Conservation (phyloP, 1,139 yeast species). For the Ogataea hybrid region DNA sequence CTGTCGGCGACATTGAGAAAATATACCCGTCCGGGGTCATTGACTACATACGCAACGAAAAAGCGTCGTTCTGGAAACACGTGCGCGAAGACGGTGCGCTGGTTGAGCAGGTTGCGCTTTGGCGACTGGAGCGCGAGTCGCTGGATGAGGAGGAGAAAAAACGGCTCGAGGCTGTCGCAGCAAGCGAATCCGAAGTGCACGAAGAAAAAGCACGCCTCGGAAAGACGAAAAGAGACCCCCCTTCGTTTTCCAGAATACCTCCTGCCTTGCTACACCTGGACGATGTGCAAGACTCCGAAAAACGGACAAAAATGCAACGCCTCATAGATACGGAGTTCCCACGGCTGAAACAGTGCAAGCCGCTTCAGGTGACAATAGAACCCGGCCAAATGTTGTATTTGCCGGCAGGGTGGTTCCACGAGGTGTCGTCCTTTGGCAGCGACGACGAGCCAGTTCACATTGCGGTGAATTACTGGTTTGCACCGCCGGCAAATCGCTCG, state of each 20-base stretch:
- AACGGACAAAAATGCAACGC: conserved; percentile 32
- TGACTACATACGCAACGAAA: conserved; percentile 51
- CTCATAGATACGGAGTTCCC: conserved; percentile 44
- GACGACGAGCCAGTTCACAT: conserved; percentile 42
- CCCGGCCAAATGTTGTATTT: conserved; percentile 68
- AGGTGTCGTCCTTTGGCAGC: conserved; percentile 63
- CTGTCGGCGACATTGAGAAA: conserved; percentile 55
- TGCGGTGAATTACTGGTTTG: conserved; percentile 73
- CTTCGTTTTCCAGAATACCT: conserved; percentile 63
- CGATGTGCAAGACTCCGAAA: conserved; percentile 38
- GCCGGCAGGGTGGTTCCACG: conserved; percentile 84
- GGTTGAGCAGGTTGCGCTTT: conserved; percentile 42
- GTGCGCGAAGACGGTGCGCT: conserved; percentile 65
- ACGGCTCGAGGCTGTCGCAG: conserved; percentile 11
- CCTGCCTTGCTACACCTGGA: conserved; percentile 60
- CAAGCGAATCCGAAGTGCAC: conserved; percentile 8
- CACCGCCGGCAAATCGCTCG: conserved; percentile 51
- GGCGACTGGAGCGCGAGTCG: conserved; percentile 32
- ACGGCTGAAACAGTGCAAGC: conserved; percentile 39
- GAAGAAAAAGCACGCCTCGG: conserved; percentile 16
- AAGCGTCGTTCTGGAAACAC: conserved; percentile 58
- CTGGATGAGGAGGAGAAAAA: conserved; percentile 14
- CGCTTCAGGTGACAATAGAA: conserved; percentile 42
- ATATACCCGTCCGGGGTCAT: conserved; percentile 63
- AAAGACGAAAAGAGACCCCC: conserved; percentile 49